Base-by-base conservation (phyloP, 345 rosid genomes). In the Kernera saxatilis region DNA sequence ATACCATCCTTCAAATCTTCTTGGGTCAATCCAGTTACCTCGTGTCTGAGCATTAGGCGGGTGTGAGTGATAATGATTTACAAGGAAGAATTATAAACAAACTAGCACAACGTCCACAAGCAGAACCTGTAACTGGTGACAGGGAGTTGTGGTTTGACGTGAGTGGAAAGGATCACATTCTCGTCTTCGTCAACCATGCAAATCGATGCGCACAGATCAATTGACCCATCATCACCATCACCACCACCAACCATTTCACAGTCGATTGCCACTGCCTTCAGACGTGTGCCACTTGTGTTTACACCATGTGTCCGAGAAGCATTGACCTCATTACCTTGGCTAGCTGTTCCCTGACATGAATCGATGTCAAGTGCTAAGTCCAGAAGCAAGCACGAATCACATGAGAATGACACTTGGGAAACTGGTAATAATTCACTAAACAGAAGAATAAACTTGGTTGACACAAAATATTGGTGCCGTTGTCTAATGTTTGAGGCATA, bases 161-260 rank as follows among this genome's bases (percentile, higher is more conserved):
- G 83, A 26, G 88, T 69, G 55, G 82, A 83, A 58, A 87, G 58
- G 71, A 89, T 71, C 15, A 84, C 57, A 73, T 88, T 85, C 70
- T 87, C 97, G 71, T 82, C 81, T 78, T 86, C 88, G 55, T 86
- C 96, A 72, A 91, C 78, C 30, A 91, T 77, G 70, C 90, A 88
- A 54, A 88, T 82, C 18, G 84, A 73, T 73, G 87, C 93, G 61
- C 97, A 91, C 29, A 86, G 66, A 71, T 84, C 79, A 26, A 72
- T 23, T 29, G 88, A 65, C 40, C 85, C 90, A 67, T 87, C 87
- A 19, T 17, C 75, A 59, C 91, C 87, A 19, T 17, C 75, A 59
- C 91, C 96, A 43, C 88, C 85, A 65, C 88, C 91, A 26, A 91
- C 96, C 91, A 88, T 86, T 81, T 86, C 88, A 68, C 93, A 87